Evolutionary conservation across 108 stramenopile species (phyloP), one percentile per base, ranked within the genome.

Genomic region (Pseudonitzschia multiseries): DNA sequence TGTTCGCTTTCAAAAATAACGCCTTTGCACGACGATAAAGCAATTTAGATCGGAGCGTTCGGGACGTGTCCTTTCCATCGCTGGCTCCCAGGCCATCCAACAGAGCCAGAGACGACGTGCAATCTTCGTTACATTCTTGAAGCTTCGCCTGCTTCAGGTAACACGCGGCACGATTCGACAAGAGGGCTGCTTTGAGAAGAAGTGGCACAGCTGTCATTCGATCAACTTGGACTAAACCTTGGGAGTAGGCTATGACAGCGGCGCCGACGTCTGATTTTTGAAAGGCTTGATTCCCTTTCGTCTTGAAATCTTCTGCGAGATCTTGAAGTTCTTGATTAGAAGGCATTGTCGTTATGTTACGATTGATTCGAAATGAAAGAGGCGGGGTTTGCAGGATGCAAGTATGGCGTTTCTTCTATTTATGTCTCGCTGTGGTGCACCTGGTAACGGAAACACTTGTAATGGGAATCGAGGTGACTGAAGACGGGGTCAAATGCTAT

Each of bases 81-180:
- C 57, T 72, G 44, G 69, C 53, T 40, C 61, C 61, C 13, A 31
- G 29, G 20, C 36, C 32, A 31, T 89, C 85, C 46, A 91, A 54
- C 31, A 76, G 44, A 40, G 63, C 24, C 65, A 94, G 62, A 15
- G 84, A 89, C 21, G 66, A 50, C 31, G 86, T 81, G 61, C 90
- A 92, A 76, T 94, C 93, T 24, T 89, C 81, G 26, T 90, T 71
- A 52, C 89, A 90, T 36, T 73, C 63, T 33, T 69, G 56, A 26
- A 87, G 75, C 41, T 81, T 79, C 50, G 70, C 69, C 48, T 61
- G 54, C 43, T 90, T 90, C 12, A 95, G 61, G 22, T 79, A 78
- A 53, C 91, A 95, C 71, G 89, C 89, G 68, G 90, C 89, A 70
- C 87, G 81, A 82, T 92, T 95, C 68, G 88, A 92, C 9, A 87